Percentiles rank a stretch among this genome's conserved stretches.
Evolutionary conservation across 169 alveolate genomes (phyloP).

Genomic region (Perkinsus chesapeaki): DNA sequence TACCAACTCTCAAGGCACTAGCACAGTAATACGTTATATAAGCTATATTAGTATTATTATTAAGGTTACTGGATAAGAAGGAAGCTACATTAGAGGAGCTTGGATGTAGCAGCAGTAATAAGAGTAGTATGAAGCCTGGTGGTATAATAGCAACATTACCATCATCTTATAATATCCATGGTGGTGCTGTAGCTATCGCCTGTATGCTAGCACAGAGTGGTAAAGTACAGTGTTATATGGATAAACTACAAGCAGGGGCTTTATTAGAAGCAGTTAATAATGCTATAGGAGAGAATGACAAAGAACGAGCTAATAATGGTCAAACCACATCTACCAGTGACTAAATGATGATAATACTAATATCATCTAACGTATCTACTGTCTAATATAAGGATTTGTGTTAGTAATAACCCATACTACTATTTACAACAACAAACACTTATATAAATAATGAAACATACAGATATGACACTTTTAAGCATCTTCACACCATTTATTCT

Average conservation of each 20-base stretch:
- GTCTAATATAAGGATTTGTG: background rate
- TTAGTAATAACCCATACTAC: background rate
- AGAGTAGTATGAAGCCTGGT: background rate
- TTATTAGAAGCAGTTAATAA: background rate
- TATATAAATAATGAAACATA: background rate
- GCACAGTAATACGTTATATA: background rate
- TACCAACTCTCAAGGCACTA: background rate
- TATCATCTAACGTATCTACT: background rate
- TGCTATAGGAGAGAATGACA: background rate
- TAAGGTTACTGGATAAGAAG: background rate
- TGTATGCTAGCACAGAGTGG: background rate
- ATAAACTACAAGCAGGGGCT: background rate
- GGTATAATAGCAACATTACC: background rate
- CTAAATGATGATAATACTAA: background rate
- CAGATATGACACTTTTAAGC: constrained; percentile 26
- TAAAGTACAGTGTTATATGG: background rate
- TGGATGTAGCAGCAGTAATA: background rate
- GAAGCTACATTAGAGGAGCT: background rate
- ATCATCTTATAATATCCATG: background rate
- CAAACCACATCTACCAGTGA: background rate
- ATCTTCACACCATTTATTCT: constrained; percentile 89
- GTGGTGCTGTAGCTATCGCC: background rate
- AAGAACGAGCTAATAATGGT: background rate
- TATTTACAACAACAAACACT: background rate
- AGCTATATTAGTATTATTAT: background rate